Percentiles rank a stretch among this genome's conserved stretches.
Evolutionary conservation across 208 protist species (phyloP).

Genomic region (Crithidia thermophila): DNA sequence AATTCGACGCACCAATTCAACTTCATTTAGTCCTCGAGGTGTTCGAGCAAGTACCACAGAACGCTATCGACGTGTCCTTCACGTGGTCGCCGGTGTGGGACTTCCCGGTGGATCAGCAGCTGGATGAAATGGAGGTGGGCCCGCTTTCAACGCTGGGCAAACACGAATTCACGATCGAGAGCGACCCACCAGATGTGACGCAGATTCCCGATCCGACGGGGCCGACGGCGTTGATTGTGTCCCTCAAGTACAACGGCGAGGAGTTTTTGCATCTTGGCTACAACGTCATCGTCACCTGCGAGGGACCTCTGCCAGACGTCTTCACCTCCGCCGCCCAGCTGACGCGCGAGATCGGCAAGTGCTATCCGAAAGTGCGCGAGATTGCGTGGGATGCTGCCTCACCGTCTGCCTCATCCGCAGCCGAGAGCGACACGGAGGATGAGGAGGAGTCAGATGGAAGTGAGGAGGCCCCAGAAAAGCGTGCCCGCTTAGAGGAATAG

Average conservation of each 20-base stretch:
- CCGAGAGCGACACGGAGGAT: background rate
- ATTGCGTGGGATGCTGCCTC: slow-evolving; percentile 38
- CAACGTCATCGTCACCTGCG: slow-evolving; percentile 63
- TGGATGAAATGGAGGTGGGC: slow-evolving; percentile 84
- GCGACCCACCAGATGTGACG: slow-evolving; percentile 67
- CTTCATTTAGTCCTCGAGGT: slow-evolving; percentile 67
- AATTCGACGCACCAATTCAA: slow-evolving; percentile 57
- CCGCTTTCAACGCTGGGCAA: slow-evolving; percentile 59
- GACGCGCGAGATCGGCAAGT: slow-evolving; percentile 52
- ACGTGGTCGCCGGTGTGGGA: slow-evolving; percentile 88
- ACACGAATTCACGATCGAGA: slow-evolving; percentile 70
- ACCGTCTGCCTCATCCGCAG: background rate
- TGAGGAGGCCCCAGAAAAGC: slow-evolving; percentile 10
- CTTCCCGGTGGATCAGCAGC: slow-evolving; percentile 74
- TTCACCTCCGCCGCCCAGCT: slow-evolving; percentile 62
- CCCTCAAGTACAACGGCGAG: slow-evolving; percentile 59
- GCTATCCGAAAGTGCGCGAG: slow-evolving; percentile 43
- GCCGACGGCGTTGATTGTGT: slow-evolving; percentile 73
- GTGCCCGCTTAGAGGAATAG: slow-evolving; percentile 3
- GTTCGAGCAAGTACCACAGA: slow-evolving; percentile 52
- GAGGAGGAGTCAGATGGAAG: background rate
- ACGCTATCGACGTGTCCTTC: slow-evolving; percentile 71
- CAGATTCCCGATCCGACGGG: slow-evolving; percentile 82
- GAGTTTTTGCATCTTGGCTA: slow-evolving; percentile 86
- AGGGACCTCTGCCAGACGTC: slow-evolving; percentile 74